Evolutionary conservation across 768 basidiomycete genomes (phyloP).

Genomic region (Atractiella rhizophila): DNA sequence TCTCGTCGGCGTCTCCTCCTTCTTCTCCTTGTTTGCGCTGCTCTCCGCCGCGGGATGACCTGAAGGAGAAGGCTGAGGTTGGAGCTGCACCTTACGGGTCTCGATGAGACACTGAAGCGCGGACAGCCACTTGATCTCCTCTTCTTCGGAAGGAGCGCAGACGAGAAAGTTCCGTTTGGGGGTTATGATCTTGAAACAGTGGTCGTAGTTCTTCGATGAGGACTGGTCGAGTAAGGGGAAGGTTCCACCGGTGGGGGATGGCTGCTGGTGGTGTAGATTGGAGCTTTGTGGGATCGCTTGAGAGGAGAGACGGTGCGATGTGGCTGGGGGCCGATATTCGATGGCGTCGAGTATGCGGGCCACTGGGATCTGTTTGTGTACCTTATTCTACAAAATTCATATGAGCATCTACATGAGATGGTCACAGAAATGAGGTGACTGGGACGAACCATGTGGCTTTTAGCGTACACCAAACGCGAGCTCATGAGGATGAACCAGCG

Average conservation of each 20-base stretch:
- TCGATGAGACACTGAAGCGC: conserved; percentile 77
- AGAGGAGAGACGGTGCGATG: conserved; percentile 7
- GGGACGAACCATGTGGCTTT: conserved; percentile 71
- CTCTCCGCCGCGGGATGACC: neutral
- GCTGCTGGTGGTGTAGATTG: neutral
- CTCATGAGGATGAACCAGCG: conserved; percentile 87
- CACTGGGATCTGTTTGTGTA: conserved; percentile 63
- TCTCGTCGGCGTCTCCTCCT: neutral
- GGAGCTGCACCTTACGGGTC: conserved; percentile 8
- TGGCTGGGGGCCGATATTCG: conserved; percentile 37
- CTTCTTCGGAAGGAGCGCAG: conserved; percentile 87
- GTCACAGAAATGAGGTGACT: neutral
- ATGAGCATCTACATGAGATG: neutral
- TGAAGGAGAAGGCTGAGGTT: neutral
- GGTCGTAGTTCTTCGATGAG: conserved; percentile 24
- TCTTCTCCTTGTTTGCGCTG: neutral
- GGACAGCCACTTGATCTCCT: conserved; percentile 94
- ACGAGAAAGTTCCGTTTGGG: conserved; percentile 69
- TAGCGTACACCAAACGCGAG: conserved; percentile 62
- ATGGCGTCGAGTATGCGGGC: conserved; percentile 70
- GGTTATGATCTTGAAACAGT: conserved; percentile 85
- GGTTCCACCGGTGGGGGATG: neutral
- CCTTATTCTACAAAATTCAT: conserved; percentile 25
- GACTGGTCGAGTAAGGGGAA: too few species aligned
- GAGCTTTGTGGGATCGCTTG: neutral